phyloP scores from a whole-genome alignment of 768 basidiomycete species.

The Termitomyces sp. region DNA sequence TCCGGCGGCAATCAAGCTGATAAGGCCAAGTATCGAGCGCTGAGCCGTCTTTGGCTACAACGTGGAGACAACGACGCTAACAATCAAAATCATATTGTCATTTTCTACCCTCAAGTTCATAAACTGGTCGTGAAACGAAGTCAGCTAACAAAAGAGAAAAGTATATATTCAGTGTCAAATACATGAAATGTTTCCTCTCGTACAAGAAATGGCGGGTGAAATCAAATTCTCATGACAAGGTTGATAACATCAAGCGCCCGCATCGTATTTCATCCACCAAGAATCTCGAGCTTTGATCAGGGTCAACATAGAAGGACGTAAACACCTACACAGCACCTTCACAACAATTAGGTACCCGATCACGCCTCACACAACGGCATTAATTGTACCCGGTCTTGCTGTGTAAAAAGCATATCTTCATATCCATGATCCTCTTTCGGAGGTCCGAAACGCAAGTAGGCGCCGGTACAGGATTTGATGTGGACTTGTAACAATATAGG shows the following conservation, averaged over 20 bases:
- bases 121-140: neutral
- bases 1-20: neutral
- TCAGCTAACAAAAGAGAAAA: neutral
- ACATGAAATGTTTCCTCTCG: neutral
- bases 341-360: conserved; percentile 4
- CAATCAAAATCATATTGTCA: no score
- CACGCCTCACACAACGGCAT: neutral
- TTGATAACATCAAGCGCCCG: conserved; percentile 1
- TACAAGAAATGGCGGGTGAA: neutral
- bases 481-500: conserved; percentile 40
- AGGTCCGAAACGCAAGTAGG: conserved; percentile 15
- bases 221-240: neutral
- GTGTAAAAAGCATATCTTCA: conserved; percentile 8
- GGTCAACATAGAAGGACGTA: conserved; percentile 4
- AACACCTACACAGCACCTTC: conserved; percentile 5
- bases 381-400: conserved; percentile 1
- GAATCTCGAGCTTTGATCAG: conserved; percentile 2
- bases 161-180: conserved; percentile 3
- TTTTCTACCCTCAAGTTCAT: no score
- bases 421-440: conserved; percentile 13
- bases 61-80: neutral
- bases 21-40: neutral
- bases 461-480: conserved; percentile 17
- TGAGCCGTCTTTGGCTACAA: neutral
- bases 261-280: neutral